Conservation (phyloP, 176 grass and related monocot genomes). For the Hsuehochloa calcarea region DNA sequence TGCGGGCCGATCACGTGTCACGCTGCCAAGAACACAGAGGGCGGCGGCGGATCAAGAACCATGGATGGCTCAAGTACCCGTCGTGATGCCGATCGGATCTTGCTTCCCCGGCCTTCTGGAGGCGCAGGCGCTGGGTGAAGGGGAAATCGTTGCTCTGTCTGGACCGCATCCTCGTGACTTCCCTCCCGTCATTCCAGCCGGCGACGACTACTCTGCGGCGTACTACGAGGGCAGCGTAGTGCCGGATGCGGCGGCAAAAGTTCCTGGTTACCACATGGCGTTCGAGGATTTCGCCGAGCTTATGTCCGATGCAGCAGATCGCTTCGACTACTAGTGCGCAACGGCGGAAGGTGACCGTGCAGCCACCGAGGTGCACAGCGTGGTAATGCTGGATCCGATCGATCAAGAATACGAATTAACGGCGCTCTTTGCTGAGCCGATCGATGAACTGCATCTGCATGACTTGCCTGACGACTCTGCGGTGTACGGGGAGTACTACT, state of each 20-base stretch:
- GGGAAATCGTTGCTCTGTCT: neutral
- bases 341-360: no score
- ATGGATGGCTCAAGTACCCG: neutral
- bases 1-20: neutral
- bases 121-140: no score
- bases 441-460: neutral
- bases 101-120: neutral
- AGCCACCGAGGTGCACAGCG: no score
- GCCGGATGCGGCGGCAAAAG: neutral
- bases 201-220: neutral
- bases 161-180: neutral
- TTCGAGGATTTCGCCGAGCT: neutral
- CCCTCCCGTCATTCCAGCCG: neutral
- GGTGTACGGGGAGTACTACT: neutral
- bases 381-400: no score
- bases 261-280: neutral
- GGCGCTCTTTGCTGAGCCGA: no score
- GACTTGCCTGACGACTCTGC: neutral
- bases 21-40: neutral
- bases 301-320: neutral
- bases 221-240: neutral
- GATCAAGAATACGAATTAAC: no score
- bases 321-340: neutral
- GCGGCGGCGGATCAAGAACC: neutral
- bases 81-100: neutral